These are phyloP conservation scores for Loxodes magnus DNA, from an alignment of 73 alveolate genomes.

Conservation along the genomic window DNA sequence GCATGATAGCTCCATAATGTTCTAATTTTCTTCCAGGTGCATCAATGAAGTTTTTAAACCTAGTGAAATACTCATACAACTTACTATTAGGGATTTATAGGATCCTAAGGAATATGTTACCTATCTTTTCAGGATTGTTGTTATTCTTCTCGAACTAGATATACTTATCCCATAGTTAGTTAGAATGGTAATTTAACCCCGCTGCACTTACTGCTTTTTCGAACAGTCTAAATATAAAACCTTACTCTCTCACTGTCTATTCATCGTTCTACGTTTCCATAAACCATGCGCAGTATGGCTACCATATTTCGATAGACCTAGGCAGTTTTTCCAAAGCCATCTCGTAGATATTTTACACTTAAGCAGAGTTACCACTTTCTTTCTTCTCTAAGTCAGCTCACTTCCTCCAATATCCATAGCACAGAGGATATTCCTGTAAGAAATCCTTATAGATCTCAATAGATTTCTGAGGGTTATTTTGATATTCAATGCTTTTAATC, in stretches of 20 bases:
- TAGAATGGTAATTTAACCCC: slow-evolving; percentile 2
- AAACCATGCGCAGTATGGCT: slow-evolving; percentile 7
- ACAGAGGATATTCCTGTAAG: slow-evolving; percentile 4
- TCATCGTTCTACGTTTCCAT: neutral
- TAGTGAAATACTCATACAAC: neutral
- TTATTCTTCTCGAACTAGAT: slow-evolving; percentile 10
- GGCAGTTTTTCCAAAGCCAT: slow-evolving; percentile 3
- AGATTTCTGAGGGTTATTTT: slow-evolving; percentile 4
- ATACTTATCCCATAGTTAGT: slow-evolving; percentile 1
- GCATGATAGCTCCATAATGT: slow-evolving; percentile 6
- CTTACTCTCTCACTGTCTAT: slow-evolving; percentile 9
- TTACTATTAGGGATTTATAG: slow-evolving; percentile 9
- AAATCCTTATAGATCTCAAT: slow-evolving; percentile 3
- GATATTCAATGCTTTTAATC: slow-evolving; percentile 8
- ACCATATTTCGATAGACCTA: slow-evolving; percentile 5
- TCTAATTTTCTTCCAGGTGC: slow-evolving; percentile 13
- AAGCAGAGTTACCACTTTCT: neutral
- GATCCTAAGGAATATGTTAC: slow-evolving; percentile 2
- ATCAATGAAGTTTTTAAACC: slow-evolving; percentile 9
- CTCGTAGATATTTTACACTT: neutral
- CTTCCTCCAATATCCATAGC: slow-evolving; percentile 12
- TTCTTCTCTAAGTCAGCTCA: slow-evolving; percentile 3
- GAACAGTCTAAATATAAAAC: slow-evolving; percentile 1
- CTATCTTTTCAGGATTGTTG: slow-evolving; percentile 5
- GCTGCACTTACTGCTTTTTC: slow-evolving; percentile 8